phyloP scores from a whole-genome alignment of 495 filamentous ascomycete species.

The Parachaetomium inaequale region DNA sequence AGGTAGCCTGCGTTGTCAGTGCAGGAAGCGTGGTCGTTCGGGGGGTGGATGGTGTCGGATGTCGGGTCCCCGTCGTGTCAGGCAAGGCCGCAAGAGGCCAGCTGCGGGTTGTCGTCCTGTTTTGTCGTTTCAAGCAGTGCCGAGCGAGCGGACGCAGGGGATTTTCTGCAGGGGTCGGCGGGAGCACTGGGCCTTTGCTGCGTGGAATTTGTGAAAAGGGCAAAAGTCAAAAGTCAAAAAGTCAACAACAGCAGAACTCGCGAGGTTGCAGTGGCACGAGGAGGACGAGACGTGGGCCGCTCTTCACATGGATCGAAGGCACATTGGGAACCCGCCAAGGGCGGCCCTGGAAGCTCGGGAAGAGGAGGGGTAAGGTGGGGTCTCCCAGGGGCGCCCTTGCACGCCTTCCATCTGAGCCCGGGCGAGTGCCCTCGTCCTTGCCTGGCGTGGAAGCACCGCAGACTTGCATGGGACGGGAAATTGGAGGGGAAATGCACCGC shows the following conservation, averaged over 20 bases:
- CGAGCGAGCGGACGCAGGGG: background rate
- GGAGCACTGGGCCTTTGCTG: background rate
- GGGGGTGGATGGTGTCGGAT: background rate
- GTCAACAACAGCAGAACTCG: background rate
- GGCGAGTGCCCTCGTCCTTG: background rate
- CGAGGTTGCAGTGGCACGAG: slow-evolving; percentile 1
- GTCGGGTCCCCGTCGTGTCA: background rate
- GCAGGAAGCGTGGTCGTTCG: background rate
- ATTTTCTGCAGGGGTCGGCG: slow-evolving; percentile 2
- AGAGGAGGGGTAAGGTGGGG: slow-evolving; percentile 14
- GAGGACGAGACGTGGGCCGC: background rate
- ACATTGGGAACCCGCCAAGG: slow-evolving; percentile 10
- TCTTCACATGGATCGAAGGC: slow-evolving; percentile 16
- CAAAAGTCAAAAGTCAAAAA: too few species aligned
- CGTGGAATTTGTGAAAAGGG: background rate
- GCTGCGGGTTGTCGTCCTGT: background rate
- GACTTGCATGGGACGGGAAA: slow-evolving; percentile 18
- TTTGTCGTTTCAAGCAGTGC: slow-evolving; percentile 7
- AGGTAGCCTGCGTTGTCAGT: slow-evolving; percentile 10
- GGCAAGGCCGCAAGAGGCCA: background rate
- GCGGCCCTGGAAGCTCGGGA: slow-evolving; percentile 7
- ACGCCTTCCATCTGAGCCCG: background rate
- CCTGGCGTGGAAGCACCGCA: background rate
- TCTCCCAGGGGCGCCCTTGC: slow-evolving; percentile 2
- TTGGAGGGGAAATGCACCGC: slow-evolving; percentile 19